Percentiles rank a stretch among this genome's conserved stretches.
Evolutionary conservation across 768 basidiomycete species (phyloP).

Genomic region (Lentinula sp.): DNA sequence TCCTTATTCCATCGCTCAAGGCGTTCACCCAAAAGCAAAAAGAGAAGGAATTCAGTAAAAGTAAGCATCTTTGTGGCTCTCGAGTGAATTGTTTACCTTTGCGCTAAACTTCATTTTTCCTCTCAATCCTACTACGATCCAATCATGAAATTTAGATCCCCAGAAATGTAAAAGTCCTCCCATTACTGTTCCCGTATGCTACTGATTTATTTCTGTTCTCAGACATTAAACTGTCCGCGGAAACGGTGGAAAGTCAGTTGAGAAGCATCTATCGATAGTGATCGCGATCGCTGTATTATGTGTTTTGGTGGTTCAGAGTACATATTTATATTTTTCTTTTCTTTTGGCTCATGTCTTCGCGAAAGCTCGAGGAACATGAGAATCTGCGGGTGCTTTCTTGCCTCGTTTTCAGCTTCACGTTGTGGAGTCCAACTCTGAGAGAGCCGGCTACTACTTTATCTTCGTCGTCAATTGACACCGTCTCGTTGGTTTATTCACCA

Average conservation of each 20-base stretch:
- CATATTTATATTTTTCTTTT: neutral
- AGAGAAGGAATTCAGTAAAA: constrained; percentile 83
- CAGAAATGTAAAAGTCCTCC: constrained; percentile 38
- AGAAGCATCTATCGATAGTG: constrained; percentile 47
- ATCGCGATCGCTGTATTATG: neutral
- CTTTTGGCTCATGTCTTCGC: neutral
- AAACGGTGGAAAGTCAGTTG: constrained; percentile 69
- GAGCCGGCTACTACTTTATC: no score
- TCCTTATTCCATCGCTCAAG: constrained; percentile 71
- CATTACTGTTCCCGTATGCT: neutral
- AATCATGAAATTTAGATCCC: constrained; percentile 28
- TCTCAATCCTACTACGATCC: neutral
- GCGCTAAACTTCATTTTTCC: constrained; percentile 6
- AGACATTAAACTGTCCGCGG: constrained; percentile 78
- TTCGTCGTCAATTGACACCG: neutral
- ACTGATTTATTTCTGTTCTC: constrained; percentile 12
- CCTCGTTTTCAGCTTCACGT: neutral
- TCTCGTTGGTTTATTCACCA: neutral
- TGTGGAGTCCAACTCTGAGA: neutral
- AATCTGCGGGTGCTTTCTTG: neutral
- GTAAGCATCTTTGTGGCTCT: constrained; percentile 32
- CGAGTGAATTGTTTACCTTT: neutral
- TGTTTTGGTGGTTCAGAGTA: neutral
- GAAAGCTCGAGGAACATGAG: neutral
- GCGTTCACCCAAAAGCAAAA: constrained; percentile 69